phyloP scores from a whole-genome alignment of 257 asterid species.

The Solanum tarapatanum region DNA sequence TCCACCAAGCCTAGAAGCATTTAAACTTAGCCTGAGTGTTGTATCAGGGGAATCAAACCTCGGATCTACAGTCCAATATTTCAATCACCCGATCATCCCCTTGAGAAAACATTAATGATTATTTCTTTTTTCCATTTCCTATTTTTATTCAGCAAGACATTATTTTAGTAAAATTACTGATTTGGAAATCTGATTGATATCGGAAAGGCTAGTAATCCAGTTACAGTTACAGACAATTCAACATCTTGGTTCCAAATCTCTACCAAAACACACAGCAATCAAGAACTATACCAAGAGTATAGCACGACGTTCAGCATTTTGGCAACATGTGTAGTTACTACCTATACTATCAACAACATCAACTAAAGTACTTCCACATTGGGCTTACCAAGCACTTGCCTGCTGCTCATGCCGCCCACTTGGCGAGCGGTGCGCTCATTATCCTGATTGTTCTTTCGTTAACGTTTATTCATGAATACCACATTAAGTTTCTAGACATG shows the following conservation, averaged over 20 bases:
- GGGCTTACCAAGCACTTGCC: neutral
- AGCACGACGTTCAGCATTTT: neutral
- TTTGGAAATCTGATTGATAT: neutral
- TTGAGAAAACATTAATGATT: neutral
- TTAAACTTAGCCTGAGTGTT: neutral
- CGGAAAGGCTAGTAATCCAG: neutral
- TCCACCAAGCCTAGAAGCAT: neutral
- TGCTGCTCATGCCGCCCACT: neutral
- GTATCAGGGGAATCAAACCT: neutral
- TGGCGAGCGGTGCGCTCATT: neutral
- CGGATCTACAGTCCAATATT: neutral
- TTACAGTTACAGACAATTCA: neutral
- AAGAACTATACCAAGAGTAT: neutral
- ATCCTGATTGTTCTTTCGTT: neutral
- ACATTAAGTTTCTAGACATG: neutral
- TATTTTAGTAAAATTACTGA: neutral
- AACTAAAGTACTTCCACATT: neutral
- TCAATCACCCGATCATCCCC: neutral
- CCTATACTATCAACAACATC: neutral
- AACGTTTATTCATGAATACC: neutral
- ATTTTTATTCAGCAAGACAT: neutral
- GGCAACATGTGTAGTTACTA: neutral
- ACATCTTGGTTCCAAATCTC: neutral
- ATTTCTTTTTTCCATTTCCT: neutral
- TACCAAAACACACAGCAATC: neutral